Base-by-base conservation (phyloP, 2,329 filamentous ascomycete genomes). In the Westerdykella aurantiaca region DNA sequence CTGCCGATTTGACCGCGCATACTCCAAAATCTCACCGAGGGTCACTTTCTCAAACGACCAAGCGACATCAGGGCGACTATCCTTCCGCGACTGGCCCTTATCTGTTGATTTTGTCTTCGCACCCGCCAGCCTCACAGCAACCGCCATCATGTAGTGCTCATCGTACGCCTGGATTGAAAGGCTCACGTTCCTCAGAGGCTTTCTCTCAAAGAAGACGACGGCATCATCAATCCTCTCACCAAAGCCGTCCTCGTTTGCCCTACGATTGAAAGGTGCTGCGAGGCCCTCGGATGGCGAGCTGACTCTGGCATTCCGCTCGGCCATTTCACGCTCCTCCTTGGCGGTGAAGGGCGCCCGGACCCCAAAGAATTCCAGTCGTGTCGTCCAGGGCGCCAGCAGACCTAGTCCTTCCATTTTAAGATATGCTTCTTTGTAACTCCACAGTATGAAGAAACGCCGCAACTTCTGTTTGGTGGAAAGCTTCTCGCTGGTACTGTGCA, bases 391-490 rank as follows among this genome's bases (percentile, higher is more conserved):
- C 0, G 86, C 86, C 7, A 89, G 72, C 45, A 91, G 72, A 0
- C 85, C 86, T 56, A 90, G 85, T 21, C 86, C 86, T 23, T 85
- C 86, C 70, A 91, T 81, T 76, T 90, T 91, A 66, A 90, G 82
- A 61, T 87, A 90, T 1, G 85, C 82, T 69, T 91, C 86, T 55
- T 87, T 82, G 63, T 88, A 76, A 63, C 83, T 87, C 83, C 86
- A 91, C 46, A 85, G 79, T 1, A 84, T 78, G 62, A 89, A 91
- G 61, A 91, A 91, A 42, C 78, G 74, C 5, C 84, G 74, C 22
- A 90, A 70, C 58, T 82, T 82, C 17, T 70, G 74, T 47, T 85
- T 82, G 37, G 53, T 58, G 23, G 56, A 59, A 1, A 72, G 56
- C 0, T 53, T 67, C 22, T 71, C 56, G 1, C 47, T 57, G 1